Conservation (phyloP, 306 rosid genomes). For the Lathyrus sativus region DNA sequence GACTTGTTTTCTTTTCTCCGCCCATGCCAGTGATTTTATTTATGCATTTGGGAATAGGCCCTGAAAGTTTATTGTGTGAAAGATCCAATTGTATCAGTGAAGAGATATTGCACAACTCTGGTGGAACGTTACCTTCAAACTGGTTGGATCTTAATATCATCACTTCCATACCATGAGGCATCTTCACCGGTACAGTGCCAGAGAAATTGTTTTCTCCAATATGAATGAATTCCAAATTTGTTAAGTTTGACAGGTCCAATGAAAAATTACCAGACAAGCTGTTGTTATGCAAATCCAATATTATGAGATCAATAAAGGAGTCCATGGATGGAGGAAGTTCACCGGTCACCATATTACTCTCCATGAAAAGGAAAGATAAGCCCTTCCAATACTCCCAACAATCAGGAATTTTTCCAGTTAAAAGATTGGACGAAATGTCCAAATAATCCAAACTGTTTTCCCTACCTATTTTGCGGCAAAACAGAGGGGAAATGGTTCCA, state of each 20-base stretch:
- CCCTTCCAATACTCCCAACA: slow-evolving; percentile 34
- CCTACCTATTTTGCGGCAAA: slow-evolving; percentile 25
- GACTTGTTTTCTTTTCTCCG: slow-evolving; percentile 12
- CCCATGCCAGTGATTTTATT: slow-evolving; percentile 22
- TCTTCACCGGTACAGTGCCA: slow-evolving; percentile 27
- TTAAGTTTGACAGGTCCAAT: slow-evolving; percentile 12
- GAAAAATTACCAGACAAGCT: slow-evolving; percentile 30
- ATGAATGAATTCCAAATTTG: slow-evolving; percentile 23
- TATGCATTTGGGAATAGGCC: slow-evolving; percentile 35
- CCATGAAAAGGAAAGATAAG: slow-evolving; percentile 25
- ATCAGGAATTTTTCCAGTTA: slow-evolving; percentile 9
- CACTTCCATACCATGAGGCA: slow-evolving; percentile 19
- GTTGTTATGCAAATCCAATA: slow-evolving; percentile 23
- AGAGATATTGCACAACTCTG: slow-evolving; percentile 22
- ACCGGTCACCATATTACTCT: slow-evolving; percentile 23
- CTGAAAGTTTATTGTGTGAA: slow-evolving; percentile 34
- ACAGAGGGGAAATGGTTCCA: slow-evolving; percentile 40
- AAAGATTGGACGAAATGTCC: slow-evolving; percentile 26
- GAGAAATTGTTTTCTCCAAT: slow-evolving; percentile 29
- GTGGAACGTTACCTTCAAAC: slow-evolving; percentile 36
- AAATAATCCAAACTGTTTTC: slow-evolving; percentile 20
- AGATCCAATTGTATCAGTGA: slow-evolving; percentile 34
- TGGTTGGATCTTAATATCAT: slow-evolving; percentile 34
- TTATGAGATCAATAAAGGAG: not conserved
- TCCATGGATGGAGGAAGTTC: slow-evolving; percentile 35